phyloP scores from a whole-genome alignment of 2,329 filamentous ascomycete species.

The Myrmaecium sp. region DNA sequence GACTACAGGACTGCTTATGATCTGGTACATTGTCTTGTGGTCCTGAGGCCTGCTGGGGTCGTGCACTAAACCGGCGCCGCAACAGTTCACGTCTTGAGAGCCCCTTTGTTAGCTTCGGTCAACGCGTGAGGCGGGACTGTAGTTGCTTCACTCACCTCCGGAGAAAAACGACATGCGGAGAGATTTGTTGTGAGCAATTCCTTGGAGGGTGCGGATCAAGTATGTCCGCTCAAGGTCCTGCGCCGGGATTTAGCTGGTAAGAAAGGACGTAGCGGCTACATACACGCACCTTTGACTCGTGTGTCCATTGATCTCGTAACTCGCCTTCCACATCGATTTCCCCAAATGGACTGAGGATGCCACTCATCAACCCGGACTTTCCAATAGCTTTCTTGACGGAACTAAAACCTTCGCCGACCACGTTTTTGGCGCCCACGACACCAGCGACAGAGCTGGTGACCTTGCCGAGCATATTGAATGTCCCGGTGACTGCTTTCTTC shows the following conservation, averaged over 20 bases:
- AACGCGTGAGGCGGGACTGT: slow-evolving; percentile 1
- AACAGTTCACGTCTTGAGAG: slow-evolving; percentile 61
- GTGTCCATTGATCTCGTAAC: slow-evolving; percentile 92
- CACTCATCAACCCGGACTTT: slow-evolving; percentile 89
- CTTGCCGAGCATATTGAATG: slow-evolving; percentile 90
- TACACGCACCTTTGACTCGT: slow-evolving; percentile 61
- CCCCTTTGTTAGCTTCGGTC: slow-evolving; percentile 1
- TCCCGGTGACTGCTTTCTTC: slow-evolving; percentile 91
- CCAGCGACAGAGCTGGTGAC: slow-evolving; percentile 89
- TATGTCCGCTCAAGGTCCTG: slow-evolving; percentile 90
- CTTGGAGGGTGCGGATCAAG: slow-evolving; percentile 85
- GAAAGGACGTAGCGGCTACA: slow-evolving; percentile 3
- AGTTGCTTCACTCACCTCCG: slow-evolving; percentile 45
- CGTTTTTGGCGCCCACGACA: slow-evolving; percentile 84
- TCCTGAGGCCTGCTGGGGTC: slow-evolving; percentile 81
- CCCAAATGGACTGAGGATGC: slow-evolving; percentile 87
- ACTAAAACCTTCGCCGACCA: slow-evolving; percentile 82
- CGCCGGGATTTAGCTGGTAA: slow-evolving; percentile 6
- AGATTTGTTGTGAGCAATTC: slow-evolving; percentile 87
- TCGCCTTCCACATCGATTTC: slow-evolving; percentile 92
- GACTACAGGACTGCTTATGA: slow-evolving; percentile 85
- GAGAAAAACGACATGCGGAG: slow-evolving; percentile 95
- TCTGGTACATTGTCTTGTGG: slow-evolving; percentile 99
- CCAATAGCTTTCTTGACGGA: slow-evolving; percentile 94
- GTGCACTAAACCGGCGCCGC: slow-evolving; percentile 83